A percentile compares a stretch with the other conserved stretches of the same genome.
These are phyloP conservation scores for Neopestalotiopsis sp. DNA, from an alignment of 2,329 filamentous ascomycete genomes.

Conservation along the genomic window DNA sequence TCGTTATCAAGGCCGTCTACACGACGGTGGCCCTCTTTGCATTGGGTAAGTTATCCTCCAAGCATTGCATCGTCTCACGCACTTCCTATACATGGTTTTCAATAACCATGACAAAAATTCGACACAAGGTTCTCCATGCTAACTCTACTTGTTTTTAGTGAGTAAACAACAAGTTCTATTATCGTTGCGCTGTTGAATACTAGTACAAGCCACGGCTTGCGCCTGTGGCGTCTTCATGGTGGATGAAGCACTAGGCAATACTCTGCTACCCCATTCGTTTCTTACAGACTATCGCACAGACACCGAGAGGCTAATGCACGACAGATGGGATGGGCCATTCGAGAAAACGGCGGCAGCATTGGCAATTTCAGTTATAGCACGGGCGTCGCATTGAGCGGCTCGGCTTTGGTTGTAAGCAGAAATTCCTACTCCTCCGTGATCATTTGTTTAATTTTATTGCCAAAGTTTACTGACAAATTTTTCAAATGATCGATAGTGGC, in stretches of 20 bases:
- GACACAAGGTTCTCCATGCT: neutral
- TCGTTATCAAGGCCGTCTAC: slow-evolving; percentile 46
- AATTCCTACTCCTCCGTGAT: neutral
- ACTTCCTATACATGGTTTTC: neutral
- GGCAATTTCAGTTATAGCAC: slow-evolving; percentile 25
- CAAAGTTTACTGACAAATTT: neutral
- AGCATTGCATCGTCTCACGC: neutral
- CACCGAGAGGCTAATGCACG: neutral
- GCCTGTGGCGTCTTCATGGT: neutral
- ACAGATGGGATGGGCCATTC: slow-evolving; percentile 57
- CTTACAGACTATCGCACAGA: neutral
- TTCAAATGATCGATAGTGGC: slow-evolving; percentile 31
- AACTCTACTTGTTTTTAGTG: neutral
- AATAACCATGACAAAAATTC: too few species aligned
- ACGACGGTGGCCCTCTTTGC: slow-evolving; percentile 47
- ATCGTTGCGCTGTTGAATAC: neutral
- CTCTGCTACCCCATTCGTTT: neutral
- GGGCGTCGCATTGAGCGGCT: slow-evolving; percentile 21
- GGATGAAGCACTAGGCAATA: neutral
- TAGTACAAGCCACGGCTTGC: neutral
- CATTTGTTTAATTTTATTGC: neutral
- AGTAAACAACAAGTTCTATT: neutral
- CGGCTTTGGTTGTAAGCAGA: slow-evolving; percentile 28
- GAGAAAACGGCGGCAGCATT: slow-evolving; percentile 46
- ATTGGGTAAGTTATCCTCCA: neutral